phyloP scores from a whole-genome alignment of 176 grass and related monocot species.

The Tuctoria greenei region DNA sequence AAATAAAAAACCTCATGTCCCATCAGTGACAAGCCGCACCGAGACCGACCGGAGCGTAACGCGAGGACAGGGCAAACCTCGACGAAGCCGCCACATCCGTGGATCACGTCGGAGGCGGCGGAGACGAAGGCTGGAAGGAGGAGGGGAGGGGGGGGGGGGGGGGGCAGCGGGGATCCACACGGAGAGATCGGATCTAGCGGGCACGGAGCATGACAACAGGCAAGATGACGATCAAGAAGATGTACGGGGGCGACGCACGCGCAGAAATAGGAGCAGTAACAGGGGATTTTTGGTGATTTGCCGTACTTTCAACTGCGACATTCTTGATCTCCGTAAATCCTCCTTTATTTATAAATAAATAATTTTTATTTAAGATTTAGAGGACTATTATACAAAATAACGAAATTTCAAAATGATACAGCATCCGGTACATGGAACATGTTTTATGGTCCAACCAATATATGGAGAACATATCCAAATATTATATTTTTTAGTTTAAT shows the following conservation, averaged over 20 bases:
- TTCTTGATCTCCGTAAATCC: too few relatives aligned
- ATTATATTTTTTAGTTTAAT: too few relatives aligned
- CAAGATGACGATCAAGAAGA: too few relatives aligned
- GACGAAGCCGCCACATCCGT: conserved; percentile 90
- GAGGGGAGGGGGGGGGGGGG: conserved; percentile 7
- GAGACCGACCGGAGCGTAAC: conserved; percentile 12
- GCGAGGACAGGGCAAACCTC: conserved; percentile 47
- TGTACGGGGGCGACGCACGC: neutral
- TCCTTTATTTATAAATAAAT: too few relatives aligned
- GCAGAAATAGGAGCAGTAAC: neutral
- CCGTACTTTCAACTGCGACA: too few relatives aligned
- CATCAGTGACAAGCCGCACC: conserved; percentile 19
- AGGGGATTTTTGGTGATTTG: too few relatives aligned
- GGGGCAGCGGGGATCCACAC: conserved; percentile 34
- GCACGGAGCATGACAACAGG: conserved; percentile 30
- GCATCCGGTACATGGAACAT: too few relatives aligned
- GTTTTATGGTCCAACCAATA: too few relatives aligned
- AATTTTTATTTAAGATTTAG: too few relatives aligned
- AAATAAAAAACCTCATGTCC: conserved; percentile 22
- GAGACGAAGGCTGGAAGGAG: neutral
- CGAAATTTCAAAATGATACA: too few relatives aligned
- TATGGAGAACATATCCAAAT: too few relatives aligned
- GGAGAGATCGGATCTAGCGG: conserved; percentile 50
- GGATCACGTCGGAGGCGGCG: conserved; percentile 66
- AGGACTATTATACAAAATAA: too few relatives aligned